These are phyloP conservation scores for Fusarium euwallaceae DNA, from an alignment of 2,329 filamentous ascomycete species.

Conservation along the genomic window DNA sequence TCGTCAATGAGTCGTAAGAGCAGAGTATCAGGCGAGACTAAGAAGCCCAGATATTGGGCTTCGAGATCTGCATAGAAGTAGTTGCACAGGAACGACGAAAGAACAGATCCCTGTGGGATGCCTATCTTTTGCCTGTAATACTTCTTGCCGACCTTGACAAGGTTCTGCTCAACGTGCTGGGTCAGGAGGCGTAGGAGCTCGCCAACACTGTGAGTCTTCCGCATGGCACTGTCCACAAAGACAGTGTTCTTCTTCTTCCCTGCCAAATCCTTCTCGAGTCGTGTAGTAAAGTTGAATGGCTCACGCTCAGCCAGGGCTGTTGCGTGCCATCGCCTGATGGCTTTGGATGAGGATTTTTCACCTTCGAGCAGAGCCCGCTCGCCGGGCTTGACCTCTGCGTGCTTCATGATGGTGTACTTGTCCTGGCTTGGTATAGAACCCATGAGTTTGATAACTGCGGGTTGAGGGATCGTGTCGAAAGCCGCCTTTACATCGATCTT, in stretches of 20 bases:
- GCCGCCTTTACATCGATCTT: constrained; percentile 94
- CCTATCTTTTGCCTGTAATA: constrained; percentile 89
- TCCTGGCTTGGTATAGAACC: constrained; percentile 66
- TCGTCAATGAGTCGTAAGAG: constrained; percentile 91
- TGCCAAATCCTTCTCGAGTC: constrained; percentile 57
- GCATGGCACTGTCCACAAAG: constrained; percentile 78
- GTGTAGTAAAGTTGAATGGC: constrained; percentile 58
- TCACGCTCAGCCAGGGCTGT: constrained; percentile 62
- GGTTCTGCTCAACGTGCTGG: constrained; percentile 86
- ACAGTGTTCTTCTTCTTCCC: constrained; percentile 74
- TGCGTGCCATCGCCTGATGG: constrained; percentile 65
- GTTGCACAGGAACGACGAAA: constrained; percentile 91
- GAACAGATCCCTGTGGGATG: constrained; percentile 92
- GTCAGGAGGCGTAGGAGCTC: constrained; percentile 77
- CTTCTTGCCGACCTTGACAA: constrained; percentile 89
- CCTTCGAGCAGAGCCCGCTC: constrained; percentile 45
- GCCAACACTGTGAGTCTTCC: constrained; percentile 67
- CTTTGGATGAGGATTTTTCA: constrained; percentile 50
- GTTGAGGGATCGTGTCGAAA: constrained; percentile 95
- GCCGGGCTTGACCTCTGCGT: constrained; percentile 76
- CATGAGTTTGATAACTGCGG: constrained; percentile 77
- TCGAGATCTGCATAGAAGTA: constrained; percentile 97
- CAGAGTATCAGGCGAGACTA: constrained; percentile 69
- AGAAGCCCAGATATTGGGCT: constrained; percentile 74
- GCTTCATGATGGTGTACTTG: constrained; percentile 78